Evolutionary conservation across 768 basidiomycete genomes (phyloP).

Genomic region (Termitomyces heimii): DNA sequence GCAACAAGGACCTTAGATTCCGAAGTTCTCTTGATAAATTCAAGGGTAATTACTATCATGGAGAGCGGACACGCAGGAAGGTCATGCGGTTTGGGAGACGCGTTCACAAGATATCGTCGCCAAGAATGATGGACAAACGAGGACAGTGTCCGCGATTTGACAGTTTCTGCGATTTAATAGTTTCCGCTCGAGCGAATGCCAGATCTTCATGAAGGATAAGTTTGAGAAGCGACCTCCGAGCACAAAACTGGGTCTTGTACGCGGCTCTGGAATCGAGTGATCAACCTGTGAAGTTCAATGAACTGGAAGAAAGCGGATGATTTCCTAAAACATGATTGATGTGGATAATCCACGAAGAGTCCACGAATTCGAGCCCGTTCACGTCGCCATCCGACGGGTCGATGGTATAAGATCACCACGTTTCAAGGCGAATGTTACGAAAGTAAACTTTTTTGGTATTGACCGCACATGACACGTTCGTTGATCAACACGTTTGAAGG

Average conservation of each 20-base stretch:
- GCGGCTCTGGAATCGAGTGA: neutral
- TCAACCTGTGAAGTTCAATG: neutral
- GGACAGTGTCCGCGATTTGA: neutral
- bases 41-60: neutral
- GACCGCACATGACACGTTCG: too few species aligned
- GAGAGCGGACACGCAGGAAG: neutral
- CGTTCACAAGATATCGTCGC: neutral
- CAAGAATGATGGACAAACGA: neutral
- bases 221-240: neutral
- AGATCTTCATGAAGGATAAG: neutral
- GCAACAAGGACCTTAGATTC: neutral
- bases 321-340: neutral
- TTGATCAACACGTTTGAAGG: neutral
- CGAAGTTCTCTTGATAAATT: neutral
- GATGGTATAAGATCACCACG: neutral
- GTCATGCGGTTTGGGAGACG: slow-evolving; percentile 3
- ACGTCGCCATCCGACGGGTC: neutral
- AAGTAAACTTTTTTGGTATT: neutral
- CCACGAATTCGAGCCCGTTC: neutral
- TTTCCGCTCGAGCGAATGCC: neutral
- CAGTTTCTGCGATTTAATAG: too few species aligned
- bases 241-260: neutral
- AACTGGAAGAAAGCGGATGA: neutral
- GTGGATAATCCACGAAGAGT: neutral
- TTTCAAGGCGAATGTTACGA: neutral